phyloP scores from a whole-genome alignment of 2,329 filamentous ascomycete species.

The Xylariaceae sp. region DNA sequence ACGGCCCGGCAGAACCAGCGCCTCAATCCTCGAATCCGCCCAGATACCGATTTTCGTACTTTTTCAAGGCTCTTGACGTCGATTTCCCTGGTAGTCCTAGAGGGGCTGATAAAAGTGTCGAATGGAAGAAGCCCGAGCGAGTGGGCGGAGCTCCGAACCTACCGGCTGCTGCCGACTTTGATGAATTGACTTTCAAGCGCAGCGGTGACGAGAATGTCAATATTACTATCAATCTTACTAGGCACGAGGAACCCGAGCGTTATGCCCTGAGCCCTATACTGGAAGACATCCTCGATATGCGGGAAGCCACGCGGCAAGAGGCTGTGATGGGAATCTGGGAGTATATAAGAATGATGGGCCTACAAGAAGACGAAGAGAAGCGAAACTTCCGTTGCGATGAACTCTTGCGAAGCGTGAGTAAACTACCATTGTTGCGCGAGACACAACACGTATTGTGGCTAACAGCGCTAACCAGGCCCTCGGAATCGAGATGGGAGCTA shows the following conservation, averaged over 20 bases:
- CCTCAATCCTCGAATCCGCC: conserved; percentile 37
- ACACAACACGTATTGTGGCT: conserved; percentile 15
- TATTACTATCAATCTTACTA: conserved; percentile 77
- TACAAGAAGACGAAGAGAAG: conserved; percentile 94
- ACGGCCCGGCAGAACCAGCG: conserved; percentile 33
- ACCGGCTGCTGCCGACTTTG: conserved; percentile 72
- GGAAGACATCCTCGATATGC: conserved; percentile 77
- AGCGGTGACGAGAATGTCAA: conserved; percentile 90
- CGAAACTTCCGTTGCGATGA: conserved; percentile 88
- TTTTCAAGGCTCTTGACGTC: conserved; percentile 74
- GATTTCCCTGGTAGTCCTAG: conserved; percentile 62
- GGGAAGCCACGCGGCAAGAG: conserved; percentile 80
- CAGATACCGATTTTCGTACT: conserved; percentile 63
- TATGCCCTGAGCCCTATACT: conserved; percentile 74
- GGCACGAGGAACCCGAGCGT: conserved; percentile 80
- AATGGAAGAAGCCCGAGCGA: conserved; percentile 78
- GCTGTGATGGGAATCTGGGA: conserved; percentile 92
- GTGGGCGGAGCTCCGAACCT: conserved; percentile 47
- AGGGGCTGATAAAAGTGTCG: conserved; percentile 55
- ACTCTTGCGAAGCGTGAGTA: conserved; percentile 64
- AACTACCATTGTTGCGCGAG: not conserved
- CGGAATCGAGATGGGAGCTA: conserved; percentile 73
- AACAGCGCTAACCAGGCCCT: conserved; percentile 46
- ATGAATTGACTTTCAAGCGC: conserved; percentile 85
- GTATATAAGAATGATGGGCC: conserved; percentile 76